phyloP scores from a whole-genome alignment of 2,329 filamentous ascomycete genomes.

The Alternaria sp. region DNA sequence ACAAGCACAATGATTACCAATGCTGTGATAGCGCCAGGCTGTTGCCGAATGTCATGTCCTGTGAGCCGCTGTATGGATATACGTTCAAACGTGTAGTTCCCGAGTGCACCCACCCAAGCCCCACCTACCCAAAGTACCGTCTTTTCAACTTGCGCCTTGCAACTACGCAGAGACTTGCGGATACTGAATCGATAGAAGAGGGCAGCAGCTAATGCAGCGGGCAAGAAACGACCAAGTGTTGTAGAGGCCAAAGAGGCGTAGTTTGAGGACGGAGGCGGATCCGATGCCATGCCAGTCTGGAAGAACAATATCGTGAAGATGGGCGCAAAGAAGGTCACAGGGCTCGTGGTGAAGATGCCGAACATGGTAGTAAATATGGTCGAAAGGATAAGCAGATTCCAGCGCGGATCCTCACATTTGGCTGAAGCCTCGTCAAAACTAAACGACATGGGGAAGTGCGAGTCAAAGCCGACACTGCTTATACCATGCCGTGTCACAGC shows the following conservation, averaged over 20 bases:
- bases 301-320: constrained; percentile 47
- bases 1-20: constrained; percentile 46
- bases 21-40: constrained; percentile 50
- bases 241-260: constrained; percentile 46
- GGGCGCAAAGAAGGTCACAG: constrained; percentile 42
- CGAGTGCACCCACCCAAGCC: constrained; percentile 48
- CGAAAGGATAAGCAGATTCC: constrained; percentile 47
- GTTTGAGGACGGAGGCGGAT: constrained; percentile 43
- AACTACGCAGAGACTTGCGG: constrained; percentile 36
- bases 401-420: constrained; percentile 47
- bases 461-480: constrained; percentile 44
- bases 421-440: constrained; percentile 33
- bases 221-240: constrained; percentile 45
- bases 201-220: constrained; percentile 42
- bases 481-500: constrained; percentile 43
- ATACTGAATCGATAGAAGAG: constrained; percentile 44
- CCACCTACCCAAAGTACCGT: constrained; percentile 49
- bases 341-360: constrained; percentile 42
- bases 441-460: constrained; percentile 49
- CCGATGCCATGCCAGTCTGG: constrained; percentile 50
- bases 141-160: constrained; percentile 50
- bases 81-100: constrained; percentile 45
- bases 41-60: constrained; percentile 48
- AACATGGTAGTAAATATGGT: constrained; percentile 43
- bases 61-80: constrained; percentile 51